phyloP scores from a whole-genome alignment of 2,329 filamentous ascomycete genomes.

The Fusarium sacchari region DNA sequence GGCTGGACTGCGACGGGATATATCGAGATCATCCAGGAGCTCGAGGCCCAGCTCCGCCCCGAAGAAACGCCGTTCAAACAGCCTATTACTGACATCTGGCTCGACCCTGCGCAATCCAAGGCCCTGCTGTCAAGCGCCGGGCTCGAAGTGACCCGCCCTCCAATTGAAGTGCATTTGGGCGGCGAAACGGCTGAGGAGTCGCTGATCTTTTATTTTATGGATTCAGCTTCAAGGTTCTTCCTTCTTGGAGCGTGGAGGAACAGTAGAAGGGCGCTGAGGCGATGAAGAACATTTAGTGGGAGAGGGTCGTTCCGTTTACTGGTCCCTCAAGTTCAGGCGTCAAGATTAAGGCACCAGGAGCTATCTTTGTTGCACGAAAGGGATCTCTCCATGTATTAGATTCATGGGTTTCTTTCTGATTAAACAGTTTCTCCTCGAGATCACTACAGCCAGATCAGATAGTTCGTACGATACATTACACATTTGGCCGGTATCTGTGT shows the following conservation, averaged over 20 bases:
- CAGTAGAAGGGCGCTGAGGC: not conserved
- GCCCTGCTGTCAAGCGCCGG: not conserved
- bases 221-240: not conserved
- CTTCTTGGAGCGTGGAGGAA: not conserved
- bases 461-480: rapidly evolving
- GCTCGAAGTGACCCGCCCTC: not conserved
- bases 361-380: not conserved
- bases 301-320: not conserved
- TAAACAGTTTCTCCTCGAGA: rapidly evolving
- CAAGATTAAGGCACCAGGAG: not conserved
- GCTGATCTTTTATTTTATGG: not conserved
- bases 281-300: not conserved
- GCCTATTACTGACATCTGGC: rapidly evolving
- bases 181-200: not conserved
- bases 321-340: not conserved
- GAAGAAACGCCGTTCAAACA: not conserved
- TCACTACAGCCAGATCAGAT: not conserved
- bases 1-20: not conserved
- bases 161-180: not conserved
- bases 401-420: not conserved
- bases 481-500: not conserved
- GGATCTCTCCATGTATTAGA: not conserved
- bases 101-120: not conserved
- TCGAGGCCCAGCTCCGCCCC: not conserved
- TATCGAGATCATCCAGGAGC: not conserved